phyloP scores from a whole-genome alignment of 2,329 filamentous ascomycete species.

The Paraphoma sp. region DNA sequence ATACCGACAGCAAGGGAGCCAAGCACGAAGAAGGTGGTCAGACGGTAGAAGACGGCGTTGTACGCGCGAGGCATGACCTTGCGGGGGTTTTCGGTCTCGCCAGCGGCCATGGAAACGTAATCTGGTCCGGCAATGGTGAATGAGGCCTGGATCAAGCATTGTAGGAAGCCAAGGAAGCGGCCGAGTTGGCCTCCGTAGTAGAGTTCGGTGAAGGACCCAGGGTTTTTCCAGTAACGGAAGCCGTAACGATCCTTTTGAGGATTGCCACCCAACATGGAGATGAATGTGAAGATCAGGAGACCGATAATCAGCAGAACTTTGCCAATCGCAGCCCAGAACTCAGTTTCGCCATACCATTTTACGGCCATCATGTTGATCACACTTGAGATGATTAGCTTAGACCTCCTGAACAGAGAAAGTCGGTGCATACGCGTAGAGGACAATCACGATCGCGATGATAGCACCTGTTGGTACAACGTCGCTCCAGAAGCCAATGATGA shows the following conservation, averaged over 20 bases:
- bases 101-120: constrained; percentile 58
- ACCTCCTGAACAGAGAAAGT: neutral
- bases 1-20: constrained; percentile 74
- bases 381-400: constrained; percentile 33
- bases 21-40: constrained; percentile 77
- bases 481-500: constrained; percentile 55
- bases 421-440: constrained; percentile 63
- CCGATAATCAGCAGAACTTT: constrained; percentile 57
- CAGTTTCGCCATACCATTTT: constrained; percentile 59
- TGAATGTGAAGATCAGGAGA: constrained; percentile 68
- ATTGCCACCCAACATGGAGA: constrained; percentile 84
- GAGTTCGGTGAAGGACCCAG: constrained; percentile 72
- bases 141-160: constrained; percentile 70
- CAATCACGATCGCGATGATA: constrained; percentile 66
- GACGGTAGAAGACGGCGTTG: constrained; percentile 79
- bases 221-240: constrained; percentile 61
- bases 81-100: constrained; percentile 55
- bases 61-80: constrained; percentile 72
- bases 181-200: constrained; percentile 72
- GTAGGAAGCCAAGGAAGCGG: constrained; percentile 76
- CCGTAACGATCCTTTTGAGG: constrained; percentile 62
- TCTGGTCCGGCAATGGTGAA: constrained; percentile 58
- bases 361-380: constrained; percentile 71
- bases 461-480: constrained; percentile 65
- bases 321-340: constrained; percentile 75